Conservation (phyloP, 108 stramenopile species). For the Cafeteria roenbergensis region DNA sequence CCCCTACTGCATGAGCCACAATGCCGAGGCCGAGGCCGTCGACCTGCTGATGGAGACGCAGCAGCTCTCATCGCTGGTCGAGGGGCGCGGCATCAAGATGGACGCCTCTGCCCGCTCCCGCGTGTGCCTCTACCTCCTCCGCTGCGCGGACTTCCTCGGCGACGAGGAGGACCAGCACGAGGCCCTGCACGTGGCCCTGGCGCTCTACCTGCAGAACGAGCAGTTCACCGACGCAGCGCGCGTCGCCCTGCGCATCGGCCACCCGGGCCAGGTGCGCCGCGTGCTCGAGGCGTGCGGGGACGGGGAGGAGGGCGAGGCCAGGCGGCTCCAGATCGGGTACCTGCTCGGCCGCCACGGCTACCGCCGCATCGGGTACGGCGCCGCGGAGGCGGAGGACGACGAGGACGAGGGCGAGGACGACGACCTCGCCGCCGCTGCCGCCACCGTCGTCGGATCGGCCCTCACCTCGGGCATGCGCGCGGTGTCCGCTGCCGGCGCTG, state of each 20-base stretch:
- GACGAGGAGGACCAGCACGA: slow-evolving; percentile 79
- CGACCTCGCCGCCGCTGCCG: no score
- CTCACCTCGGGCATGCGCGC: no score
- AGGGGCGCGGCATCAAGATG: slow-evolving; percentile 48
- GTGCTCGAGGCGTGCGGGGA: slow-evolving; percentile 3
- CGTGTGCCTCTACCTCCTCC: slow-evolving; percentile 87
- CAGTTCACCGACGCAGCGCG: slow-evolving; percentile 74
- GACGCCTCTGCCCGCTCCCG: slow-evolving; percentile 82
- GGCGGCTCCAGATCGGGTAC: slow-evolving; percentile 52
- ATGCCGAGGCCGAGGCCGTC: slow-evolving; percentile 94
- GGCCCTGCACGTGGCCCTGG: slow-evolving; percentile 71
- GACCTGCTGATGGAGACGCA: slow-evolving; percentile 94
- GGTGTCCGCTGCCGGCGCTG: no score
- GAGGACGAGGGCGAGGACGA: slow-evolving; percentile 3
- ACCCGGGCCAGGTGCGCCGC: slow-evolving; percentile 9
- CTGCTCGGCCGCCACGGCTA: slow-evolving; percentile 28
- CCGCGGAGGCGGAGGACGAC: slow-evolving; percentile 1
- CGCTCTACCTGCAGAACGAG: slow-evolving; percentile 65
- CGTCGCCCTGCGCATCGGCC: slow-evolving; percentile 70
- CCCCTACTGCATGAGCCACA: slow-evolving; percentile 88
- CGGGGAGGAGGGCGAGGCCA: slow-evolving; percentile 21
- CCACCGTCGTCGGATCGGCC: no score
- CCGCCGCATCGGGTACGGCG: neutral
- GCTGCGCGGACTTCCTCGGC: slow-evolving; percentile 81
- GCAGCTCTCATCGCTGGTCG: slow-evolving; percentile 52